Conservation (phyloP, 768 basidiomycete genomes). For the Tylopilus subfusipes region DNA sequence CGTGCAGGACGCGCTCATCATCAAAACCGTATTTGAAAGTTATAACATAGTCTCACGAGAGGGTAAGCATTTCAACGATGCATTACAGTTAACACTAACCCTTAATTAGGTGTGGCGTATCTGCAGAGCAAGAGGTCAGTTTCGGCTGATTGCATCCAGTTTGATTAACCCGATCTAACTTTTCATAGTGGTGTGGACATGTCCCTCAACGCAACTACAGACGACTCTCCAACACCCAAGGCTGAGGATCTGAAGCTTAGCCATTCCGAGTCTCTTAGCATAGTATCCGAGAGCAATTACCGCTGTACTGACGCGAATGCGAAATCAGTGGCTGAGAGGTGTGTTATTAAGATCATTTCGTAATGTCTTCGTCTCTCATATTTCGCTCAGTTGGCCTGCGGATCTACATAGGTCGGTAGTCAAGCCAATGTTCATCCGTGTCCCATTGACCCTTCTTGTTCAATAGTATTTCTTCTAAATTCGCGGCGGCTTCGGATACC, state of each 20-base stretch:
- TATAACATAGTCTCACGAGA: conserved; percentile 5
- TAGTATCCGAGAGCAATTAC: conserved; percentile 23
- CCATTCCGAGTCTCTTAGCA: conserved; percentile 15
- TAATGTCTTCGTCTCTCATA: background rate
- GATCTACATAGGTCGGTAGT: conserved; percentile 18
- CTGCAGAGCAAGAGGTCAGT: conserved; percentile 16
- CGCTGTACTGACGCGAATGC: conserved; percentile 15
- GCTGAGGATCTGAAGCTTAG: background rate
- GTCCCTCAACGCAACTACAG: background rate
- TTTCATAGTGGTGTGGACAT: conserved; percentile 1
- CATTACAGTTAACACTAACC: background rate
- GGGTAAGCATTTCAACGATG: conserved; percentile 6
- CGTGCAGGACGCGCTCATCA: conserved; percentile 5
- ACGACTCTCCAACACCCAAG: background rate
- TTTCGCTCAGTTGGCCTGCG: conserved; percentile 4
- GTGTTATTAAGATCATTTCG: conserved; percentile 1
- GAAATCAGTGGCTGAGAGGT: conserved; percentile 3
- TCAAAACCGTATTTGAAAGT: conserved; percentile 10
- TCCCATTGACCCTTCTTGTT: background rate
- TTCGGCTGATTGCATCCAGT: background rate
- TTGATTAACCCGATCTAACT: background rate
- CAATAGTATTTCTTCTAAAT: conserved; percentile 20
- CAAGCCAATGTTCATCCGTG: background rate
- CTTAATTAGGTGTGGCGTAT: conserved; percentile 17
- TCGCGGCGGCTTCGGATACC: background rate